These are phyloP conservation scores for Vitis hybrid DNA, from an alignment of 177 flowering plant species.

Conservation along the genomic window DNA sequence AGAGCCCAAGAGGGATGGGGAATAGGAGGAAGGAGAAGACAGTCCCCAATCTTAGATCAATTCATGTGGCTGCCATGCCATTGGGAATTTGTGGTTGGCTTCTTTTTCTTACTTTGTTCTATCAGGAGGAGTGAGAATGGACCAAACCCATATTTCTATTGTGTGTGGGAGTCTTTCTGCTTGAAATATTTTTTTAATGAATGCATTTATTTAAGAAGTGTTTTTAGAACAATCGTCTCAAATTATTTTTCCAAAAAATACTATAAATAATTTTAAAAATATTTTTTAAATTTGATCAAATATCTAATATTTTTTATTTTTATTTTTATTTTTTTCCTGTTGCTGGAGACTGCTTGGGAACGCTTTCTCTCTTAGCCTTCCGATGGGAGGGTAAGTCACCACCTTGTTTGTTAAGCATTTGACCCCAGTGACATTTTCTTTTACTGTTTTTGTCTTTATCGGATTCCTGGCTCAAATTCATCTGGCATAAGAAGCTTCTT, in stretches of 20 bases:
- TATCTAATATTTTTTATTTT: too few relatives aligned
- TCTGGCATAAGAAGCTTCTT: constrained; percentile 62
- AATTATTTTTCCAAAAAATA: too few relatives aligned
- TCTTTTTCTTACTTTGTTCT: constrained; percentile 66
- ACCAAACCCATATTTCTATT: constrained; percentile 66
- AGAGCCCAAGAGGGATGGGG: neutral
- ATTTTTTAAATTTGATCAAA: too few relatives aligned
- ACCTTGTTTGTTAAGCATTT: constrained; percentile 66
- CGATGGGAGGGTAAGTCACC: constrained; percentile 23
- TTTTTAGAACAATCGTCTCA: too few relatives aligned
- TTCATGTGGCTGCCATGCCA: constrained; percentile 19
- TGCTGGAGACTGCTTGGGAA: constrained; percentile 46
- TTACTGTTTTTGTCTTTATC: constrained; percentile 23
- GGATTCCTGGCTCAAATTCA: constrained; percentile 43
- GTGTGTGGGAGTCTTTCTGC: too few relatives aligned
- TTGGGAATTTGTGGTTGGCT: constrained; percentile 30
- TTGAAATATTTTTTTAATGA: too few relatives aligned
- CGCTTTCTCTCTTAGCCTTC: constrained; percentile 36
- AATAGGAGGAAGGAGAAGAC: neutral
- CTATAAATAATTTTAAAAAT: too few relatives aligned
- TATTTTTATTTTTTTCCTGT: constrained; percentile 10
- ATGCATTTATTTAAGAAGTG: too few relatives aligned
- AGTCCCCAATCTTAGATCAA: constrained; percentile 3
- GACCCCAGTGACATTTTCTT: constrained; percentile 67
- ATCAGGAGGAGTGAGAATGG: constrained; percentile 54